Evolutionary conservation across 1,284 basidiomycete species (phyloP).

Genomic region (Trichosporon ovoides): DNA sequence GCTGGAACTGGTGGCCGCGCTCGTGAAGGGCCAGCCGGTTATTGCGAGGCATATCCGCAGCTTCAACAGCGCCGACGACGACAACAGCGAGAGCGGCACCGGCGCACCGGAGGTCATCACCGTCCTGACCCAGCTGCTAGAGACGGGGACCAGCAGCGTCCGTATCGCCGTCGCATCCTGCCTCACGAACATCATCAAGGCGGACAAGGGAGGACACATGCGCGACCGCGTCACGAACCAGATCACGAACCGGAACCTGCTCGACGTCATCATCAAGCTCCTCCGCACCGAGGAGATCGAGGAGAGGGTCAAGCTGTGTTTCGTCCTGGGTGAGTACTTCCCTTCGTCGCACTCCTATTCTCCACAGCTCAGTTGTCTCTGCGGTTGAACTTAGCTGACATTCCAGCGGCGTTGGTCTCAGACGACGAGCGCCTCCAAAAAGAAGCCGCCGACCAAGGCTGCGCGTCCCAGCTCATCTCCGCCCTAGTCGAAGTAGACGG

Average conservation of each 20-base stretch:
- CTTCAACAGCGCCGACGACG: constrained; percentile 18
- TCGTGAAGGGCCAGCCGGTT: constrained; percentile 60
- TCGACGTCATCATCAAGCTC: constrained; percentile 32
- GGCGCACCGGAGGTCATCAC: constrained; percentile 18
- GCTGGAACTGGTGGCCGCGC: constrained; percentile 61
- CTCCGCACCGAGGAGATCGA: constrained; percentile 32
- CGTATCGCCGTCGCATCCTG: constrained; percentile 42
- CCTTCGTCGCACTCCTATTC: too few species aligned
- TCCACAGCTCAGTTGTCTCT: too few species aligned
- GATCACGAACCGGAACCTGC: constrained; percentile 19
- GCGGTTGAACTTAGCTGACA: too few species aligned
- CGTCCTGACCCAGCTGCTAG: constrained; percentile 30
- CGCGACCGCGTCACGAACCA: constrained; percentile 19
- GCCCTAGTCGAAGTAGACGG: constrained; percentile 45
- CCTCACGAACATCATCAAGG: constrained; percentile 40
- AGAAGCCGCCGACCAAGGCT: constrained; percentile 30
- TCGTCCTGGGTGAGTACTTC: too few species aligned
- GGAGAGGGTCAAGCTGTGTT: constrained; percentile 54
- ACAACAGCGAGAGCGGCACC: constrained; percentile 8
- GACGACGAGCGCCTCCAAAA: constrained; percentile 64
- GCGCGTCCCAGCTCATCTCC: constrained; percentile 25
- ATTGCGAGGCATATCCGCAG: constrained; percentile 24
- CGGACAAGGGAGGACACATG: constrained; percentile 24
- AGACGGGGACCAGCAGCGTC: constrained; percentile 30
- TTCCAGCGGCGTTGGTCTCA: constrained; percentile 64